A percentile compares a stretch with the other conserved stretches of the same genome.
phyloP scores from a whole-genome alignment of 2,329 filamentous ascomycete genomes.

The Trichoderma hamatum region DNA sequence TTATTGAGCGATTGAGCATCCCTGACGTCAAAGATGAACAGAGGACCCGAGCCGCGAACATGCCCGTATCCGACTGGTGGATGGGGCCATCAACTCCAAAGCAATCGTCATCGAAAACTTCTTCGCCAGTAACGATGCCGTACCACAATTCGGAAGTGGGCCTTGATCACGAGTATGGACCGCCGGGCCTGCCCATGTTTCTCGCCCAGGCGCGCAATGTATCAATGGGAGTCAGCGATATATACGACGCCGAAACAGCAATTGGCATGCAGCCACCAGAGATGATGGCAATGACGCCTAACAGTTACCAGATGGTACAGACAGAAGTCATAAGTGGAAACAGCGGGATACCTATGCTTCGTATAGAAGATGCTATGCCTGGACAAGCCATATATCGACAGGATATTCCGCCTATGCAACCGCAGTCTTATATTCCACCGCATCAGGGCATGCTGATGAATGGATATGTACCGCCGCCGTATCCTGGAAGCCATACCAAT shows the following conservation, averaged over 20 bases:
- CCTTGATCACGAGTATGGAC: constrained; percentile 31
- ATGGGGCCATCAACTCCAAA: constrained; percentile 23
- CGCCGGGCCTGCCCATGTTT: constrained; percentile 36
- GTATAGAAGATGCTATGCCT: constrained; percentile 26
- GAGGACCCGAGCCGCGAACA: constrained; percentile 29
- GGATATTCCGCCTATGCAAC: constrained; percentile 17
- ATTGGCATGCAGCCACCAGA: constrained; percentile 30
- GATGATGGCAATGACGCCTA: constrained; percentile 30
- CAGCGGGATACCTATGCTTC: constrained; percentile 28
- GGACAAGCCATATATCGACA: constrained; percentile 33
- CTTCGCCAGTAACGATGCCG: constrained; percentile 22
- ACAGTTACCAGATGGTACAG: constrained; percentile 25
- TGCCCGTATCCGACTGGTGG: constrained; percentile 32
- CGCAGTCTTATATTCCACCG: constrained; percentile 30
- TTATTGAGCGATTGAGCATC: constrained; percentile 17
- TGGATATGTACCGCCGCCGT: constrained; percentile 29
- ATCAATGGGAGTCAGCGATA: constrained; percentile 28
- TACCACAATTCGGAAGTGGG: constrained; percentile 24
- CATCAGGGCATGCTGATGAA: constrained; percentile 33
- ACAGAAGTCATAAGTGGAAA: constrained; percentile 4
- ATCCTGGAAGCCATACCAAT: constrained; percentile 29
- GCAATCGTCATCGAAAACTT: constrained; percentile 13
- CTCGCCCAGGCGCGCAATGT: constrained; percentile 35
- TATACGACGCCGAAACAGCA: constrained; percentile 33
- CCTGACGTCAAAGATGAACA: constrained; percentile 31